phyloP scores from a whole-genome alignment of 2,329 filamentous ascomycete species.

The Hirsutella thompsonii region DNA sequence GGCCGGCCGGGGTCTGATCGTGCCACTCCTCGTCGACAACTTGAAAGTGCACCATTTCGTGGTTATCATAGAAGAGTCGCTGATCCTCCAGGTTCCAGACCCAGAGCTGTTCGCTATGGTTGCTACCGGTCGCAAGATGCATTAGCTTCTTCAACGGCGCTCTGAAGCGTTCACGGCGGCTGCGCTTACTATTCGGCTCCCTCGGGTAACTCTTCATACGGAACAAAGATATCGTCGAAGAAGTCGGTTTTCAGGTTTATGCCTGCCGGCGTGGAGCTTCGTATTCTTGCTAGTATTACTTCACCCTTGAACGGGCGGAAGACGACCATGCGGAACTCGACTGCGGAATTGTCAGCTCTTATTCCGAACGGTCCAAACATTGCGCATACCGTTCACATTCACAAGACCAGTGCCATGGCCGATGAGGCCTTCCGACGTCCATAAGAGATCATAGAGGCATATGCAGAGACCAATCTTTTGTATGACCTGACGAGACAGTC shows the following conservation, averaged over 20 bases:
- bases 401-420: constrained; percentile 85
- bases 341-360: constrained; percentile 27
- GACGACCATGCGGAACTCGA: constrained; percentile 85
- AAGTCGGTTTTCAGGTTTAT: constrained; percentile 79
- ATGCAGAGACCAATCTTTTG: constrained; percentile 91
- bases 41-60: constrained; percentile 78
- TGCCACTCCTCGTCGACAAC: constrained; percentile 85
- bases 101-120: constrained; percentile 67
- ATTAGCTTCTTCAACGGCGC: not conserved
- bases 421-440: constrained; percentile 84
- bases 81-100: constrained; percentile 68
- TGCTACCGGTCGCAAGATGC: constrained; percentile 28
- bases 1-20: constrained; percentile 66
- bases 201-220: constrained; percentile 58
- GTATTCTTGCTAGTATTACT: constrained; percentile 76
- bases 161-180: not conserved
- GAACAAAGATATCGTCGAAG: constrained; percentile 85
- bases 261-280: constrained; percentile 55
- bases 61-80: constrained; percentile 75
- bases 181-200: constrained; percentile 58
- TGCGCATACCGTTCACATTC: constrained; percentile 71
- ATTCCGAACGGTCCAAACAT: not conserved
- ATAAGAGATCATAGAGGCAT: constrained; percentile 81
- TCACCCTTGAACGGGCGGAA: constrained; percentile 95
- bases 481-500: constrained; percentile 48